Evolutionary conservation across 495 filamentous ascomycete species (phyloP).

Genomic region (Amphirosellinia nigrospora): DNA sequence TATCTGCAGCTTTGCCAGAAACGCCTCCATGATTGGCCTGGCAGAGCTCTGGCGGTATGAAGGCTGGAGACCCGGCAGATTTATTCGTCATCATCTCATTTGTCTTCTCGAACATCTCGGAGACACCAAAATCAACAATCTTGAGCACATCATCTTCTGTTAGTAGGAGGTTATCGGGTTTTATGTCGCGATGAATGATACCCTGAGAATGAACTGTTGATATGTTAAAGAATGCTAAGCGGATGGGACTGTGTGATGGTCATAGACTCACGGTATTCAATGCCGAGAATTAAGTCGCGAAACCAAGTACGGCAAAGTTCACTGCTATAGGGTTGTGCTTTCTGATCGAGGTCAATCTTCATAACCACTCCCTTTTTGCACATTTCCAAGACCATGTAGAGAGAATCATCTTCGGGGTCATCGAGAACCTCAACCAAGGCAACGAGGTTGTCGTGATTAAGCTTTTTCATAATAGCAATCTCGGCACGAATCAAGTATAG

Average conservation of each 20-base stretch:
- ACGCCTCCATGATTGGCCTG: constrained; percentile 87
- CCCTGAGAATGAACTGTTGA: constrained; percentile 84
- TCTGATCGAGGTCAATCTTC: constrained; percentile 89
- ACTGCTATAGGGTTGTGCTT: constrained; percentile 80
- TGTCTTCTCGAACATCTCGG: constrained; percentile 94
- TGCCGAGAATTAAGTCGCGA: constrained; percentile 91
- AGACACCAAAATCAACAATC: constrained; percentile 97
- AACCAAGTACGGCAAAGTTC: constrained; percentile 91
- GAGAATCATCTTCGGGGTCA: constrained; percentile 90
- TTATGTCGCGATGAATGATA: constrained; percentile 96
- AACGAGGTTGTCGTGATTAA: constrained; percentile 93
- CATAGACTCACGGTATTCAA: constrained; percentile 78
- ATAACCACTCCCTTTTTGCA: constrained; percentile 98
- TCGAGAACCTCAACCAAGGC: constrained; percentile 91
- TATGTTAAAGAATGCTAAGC: constrained; percentile 18
- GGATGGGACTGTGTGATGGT: constrained; percentile 15
- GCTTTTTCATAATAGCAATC: constrained; percentile 99
- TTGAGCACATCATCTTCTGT: constrained; percentile 92
- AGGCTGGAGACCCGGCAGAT: constrained; percentile 93
- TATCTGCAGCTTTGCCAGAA: constrained; percentile 87
- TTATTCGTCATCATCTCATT: constrained; percentile 92
- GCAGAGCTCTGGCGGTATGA: constrained; percentile 92
- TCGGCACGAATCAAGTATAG: constrained; percentile 92
- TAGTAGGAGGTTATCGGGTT: constrained; percentile 93
- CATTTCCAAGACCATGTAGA: constrained; percentile 99